phyloP scores from a whole-genome alignment of 257 asterid species.

The Echium plantagineum region DNA sequence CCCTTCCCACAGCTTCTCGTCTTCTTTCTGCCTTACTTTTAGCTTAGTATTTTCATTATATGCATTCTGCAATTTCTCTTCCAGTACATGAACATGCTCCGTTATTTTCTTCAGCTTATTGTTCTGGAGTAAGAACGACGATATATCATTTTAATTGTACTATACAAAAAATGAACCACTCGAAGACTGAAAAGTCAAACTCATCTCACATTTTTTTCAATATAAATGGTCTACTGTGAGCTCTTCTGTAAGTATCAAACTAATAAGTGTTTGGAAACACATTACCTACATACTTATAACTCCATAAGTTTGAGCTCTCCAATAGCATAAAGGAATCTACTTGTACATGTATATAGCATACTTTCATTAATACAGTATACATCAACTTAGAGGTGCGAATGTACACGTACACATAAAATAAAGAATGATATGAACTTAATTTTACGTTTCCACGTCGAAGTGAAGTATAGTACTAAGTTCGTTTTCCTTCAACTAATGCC shows the following conservation, averaged over 20 bases:
- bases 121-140: constrained; percentile 36
- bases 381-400: background rate
- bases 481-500: no score
- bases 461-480: no score
- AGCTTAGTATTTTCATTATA: constrained; percentile 79
- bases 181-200: background rate
- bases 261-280: background rate
- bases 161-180: background rate
- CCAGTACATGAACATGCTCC: constrained; percentile 53
- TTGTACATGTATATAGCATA: no score
- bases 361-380: background rate
- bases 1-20: constrained; percentile 91
- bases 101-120: constrained; percentile 72
- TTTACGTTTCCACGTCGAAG: no score
- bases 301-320: background rate
- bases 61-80: constrained; percentile 81
- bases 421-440: no score
- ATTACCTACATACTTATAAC: background rate
- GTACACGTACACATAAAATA: no score
- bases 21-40: constrained; percentile 85
- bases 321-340: no score
- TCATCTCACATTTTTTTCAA: background rate
- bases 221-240: background rate
- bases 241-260: background rate
- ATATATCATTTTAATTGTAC: constrained; percentile 8